phyloP scores from a whole-genome alignment of 306 rosid genomes.

The Vigna trinervia region DNA sequence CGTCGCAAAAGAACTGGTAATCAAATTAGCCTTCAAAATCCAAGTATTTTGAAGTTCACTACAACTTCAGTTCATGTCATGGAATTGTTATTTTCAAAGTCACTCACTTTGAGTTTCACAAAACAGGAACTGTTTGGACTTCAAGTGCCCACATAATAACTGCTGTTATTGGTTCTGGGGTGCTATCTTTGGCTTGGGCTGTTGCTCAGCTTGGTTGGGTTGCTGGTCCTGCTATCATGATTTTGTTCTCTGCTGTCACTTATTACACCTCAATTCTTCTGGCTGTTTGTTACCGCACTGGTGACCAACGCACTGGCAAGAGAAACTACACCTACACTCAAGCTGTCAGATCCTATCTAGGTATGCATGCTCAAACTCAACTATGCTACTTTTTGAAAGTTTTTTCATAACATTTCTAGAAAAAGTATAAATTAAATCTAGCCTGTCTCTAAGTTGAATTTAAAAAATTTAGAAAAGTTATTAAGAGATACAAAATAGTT shows the following conservation, averaged over 20 bases:
- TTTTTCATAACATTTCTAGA: too few relatives aligned
- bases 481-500: too few relatives aligned
- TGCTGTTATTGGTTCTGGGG: slow-evolving; percentile 60
- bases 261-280: slow-evolving; percentile 52
- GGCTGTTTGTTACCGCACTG: slow-evolving; percentile 46
- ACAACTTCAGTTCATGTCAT: not conserved
- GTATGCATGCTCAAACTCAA: slow-evolving; percentile 24
- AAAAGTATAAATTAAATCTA: too few relatives aligned
- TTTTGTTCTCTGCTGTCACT: slow-evolving; percentile 53
- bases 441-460: too few relatives aligned
- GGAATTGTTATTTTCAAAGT: not conserved
- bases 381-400: too few relatives aligned
- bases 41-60: not conserved
- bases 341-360: slow-evolving; percentile 49
- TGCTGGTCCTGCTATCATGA: slow-evolving; percentile 55
- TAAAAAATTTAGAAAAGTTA: too few relatives aligned
- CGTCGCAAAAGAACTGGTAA: slow-evolving; percentile 53
- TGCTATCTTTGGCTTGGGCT: slow-evolving; percentile 58
- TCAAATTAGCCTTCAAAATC: not conserved
- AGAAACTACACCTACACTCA: slow-evolving; percentile 55
- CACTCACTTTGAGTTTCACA: not conserved
- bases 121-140: slow-evolving; percentile 52
- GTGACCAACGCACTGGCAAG: slow-evolving; percentile 51
- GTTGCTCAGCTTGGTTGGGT: slow-evolving; percentile 63
- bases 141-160: slow-evolving; percentile 56